phyloP scores from a whole-genome alignment of 805 yeast species.

The Nakazawaea wyomingensis region DNA sequence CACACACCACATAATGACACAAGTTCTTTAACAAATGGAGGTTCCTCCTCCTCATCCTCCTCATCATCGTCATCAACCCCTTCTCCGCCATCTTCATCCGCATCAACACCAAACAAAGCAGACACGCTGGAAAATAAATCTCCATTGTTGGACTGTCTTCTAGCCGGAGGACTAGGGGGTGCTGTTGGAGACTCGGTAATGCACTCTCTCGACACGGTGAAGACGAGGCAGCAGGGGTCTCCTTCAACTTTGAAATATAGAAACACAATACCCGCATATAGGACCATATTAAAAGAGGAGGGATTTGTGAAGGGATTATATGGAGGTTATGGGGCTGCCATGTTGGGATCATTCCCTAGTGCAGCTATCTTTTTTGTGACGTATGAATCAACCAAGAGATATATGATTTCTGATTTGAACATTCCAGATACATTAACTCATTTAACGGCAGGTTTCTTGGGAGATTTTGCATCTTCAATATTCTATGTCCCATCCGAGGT shows the following conservation, averaged over 20 bases:
- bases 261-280: slow-evolving; percentile 71
- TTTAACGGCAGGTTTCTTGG: slow-evolving; percentile 83
- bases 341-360: slow-evolving; percentile 89
- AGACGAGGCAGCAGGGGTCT: slow-evolving; percentile 97
- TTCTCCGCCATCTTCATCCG: slow-evolving; percentile 4
- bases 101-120: not conserved
- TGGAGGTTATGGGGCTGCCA: slow-evolving; percentile 89
- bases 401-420: slow-evolving; percentile 54
- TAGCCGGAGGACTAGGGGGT: slow-evolving; percentile 96
- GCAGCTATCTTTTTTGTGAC: slow-evolving; percentile 93
- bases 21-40: not conserved
- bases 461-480: slow-evolving; percentile 84
- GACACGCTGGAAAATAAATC: slow-evolving; percentile 20
- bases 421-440: slow-evolving; percentile 78
- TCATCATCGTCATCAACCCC: slow-evolving; percentile 1
- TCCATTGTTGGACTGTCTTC: slow-evolving; percentile 53
- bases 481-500: slow-evolving; percentile 96
- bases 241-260: slow-evolving; percentile 60
- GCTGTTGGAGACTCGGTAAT: slow-evolving; percentile 85
- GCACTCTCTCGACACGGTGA: slow-evolving; percentile 96
- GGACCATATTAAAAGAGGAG: slow-evolving; percentile 74
- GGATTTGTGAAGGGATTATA: slow-evolving; percentile 82
- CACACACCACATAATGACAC: slow-evolving; percentile 5
- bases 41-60: slow-evolving; percentile 6
- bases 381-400: slow-evolving; percentile 77